These are phyloP conservation scores for Salix brachista DNA, from an alignment of 345 rosid species.

Conservation along the genomic window DNA sequence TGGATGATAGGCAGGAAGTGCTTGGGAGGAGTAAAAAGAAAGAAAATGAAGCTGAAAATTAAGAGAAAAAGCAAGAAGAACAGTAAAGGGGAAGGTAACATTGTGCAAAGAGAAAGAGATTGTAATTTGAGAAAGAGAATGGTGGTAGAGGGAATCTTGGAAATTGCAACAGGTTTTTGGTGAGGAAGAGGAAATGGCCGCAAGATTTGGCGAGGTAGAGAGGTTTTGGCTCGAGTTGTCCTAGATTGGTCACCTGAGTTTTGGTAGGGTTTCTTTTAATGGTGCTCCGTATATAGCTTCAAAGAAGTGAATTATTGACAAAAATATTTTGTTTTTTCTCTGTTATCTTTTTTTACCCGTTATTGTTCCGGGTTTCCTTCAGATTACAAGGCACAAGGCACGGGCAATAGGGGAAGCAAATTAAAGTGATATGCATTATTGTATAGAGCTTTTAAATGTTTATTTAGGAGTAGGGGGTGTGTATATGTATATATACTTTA, in stretches of 20 bases:
- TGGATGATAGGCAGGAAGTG: slow-evolving; percentile 62
- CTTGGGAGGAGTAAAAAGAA: slow-evolving; percentile 33
- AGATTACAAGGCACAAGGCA: neutral
- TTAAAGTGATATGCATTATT: neutral
- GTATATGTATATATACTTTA: no score
- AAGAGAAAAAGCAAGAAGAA: slow-evolving; percentile 23
- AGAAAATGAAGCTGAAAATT: slow-evolving; percentile 22
- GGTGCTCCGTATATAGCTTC: slow-evolving; percentile 20
- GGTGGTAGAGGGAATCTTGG: slow-evolving; percentile 15
- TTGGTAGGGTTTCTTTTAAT: slow-evolving; percentile 82
- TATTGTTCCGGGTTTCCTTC: neutral
- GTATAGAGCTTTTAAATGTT: neutral
- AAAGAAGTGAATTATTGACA: neutral
- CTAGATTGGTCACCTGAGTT: slow-evolving; percentile 77
- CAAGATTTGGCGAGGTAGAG: slow-evolving; percentile 48
- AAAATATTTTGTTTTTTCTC: neutral
- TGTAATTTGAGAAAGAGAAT: slow-evolving; percentile 26
- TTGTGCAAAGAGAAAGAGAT: slow-evolving; percentile 30
- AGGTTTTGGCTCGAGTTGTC: slow-evolving; percentile 74
- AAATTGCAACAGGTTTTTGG: slow-evolving; percentile 17
- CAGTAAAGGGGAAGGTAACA: slow-evolving; percentile 16
- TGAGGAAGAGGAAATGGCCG: slow-evolving; percentile 32
- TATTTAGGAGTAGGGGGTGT: no score
- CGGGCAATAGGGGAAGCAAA: neutral
- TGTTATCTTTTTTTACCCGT: neutral